Evolutionary conservation across 176 grass and related monocot genomes (phyloP).

Genomic region (sorghum (Sorghum bicolor)): DNA sequence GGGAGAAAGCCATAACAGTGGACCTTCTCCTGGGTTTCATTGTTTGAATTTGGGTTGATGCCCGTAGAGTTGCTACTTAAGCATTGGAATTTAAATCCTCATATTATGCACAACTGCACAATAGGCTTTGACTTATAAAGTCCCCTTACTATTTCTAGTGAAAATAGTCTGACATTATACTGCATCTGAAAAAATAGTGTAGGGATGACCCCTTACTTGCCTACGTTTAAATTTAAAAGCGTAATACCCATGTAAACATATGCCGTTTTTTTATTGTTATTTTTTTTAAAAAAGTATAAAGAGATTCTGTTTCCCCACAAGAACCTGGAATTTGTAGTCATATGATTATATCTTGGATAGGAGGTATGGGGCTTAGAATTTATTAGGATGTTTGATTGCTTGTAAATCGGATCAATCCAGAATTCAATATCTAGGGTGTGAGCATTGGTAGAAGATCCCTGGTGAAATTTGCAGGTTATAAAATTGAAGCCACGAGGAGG

Average conservation of each 20-base stretch:
- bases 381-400: background rate
- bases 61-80: background rate
- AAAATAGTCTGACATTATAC: background rate
- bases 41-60: background rate
- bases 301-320: background rate
- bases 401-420: background rate
- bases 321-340: background rate
- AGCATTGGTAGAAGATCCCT: background rate
- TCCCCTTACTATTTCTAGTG: background rate
- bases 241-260: background rate
- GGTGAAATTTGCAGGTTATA: background rate
- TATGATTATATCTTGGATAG: background rate
- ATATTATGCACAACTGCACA: background rate
- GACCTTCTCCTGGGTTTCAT: slow-evolving; percentile 29
- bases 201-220: background rate
- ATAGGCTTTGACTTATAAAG: background rate
- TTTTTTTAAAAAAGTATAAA: background rate
- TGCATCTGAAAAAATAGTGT: background rate
- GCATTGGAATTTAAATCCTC: slow-evolving; percentile 2
- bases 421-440: background rate
- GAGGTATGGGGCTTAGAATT: background rate
- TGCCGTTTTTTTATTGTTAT: background rate
- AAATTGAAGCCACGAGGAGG: background rate
- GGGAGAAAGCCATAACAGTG: slow-evolving; percentile 8
- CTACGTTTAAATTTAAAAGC: background rate